Conservation (phyloP, 2,329 filamentous ascomycete genomes). For the Paraphoma sp. region DNA sequence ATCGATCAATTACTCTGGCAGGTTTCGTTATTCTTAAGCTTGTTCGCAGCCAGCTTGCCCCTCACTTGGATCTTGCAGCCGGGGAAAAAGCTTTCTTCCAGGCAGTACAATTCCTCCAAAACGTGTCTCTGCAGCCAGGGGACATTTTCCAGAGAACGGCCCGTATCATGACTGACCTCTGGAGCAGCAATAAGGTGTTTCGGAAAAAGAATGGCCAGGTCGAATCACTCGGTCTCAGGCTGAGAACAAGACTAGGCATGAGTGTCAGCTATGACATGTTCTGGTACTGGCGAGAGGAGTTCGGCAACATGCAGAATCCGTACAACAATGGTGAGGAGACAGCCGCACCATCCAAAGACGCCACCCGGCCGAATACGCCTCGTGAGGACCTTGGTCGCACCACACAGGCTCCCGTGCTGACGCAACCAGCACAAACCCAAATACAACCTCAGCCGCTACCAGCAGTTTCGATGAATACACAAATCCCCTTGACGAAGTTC, state of each 20-base stretch:
- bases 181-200: constrained; percentile 43
- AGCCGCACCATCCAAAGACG: constrained; percentile 21
- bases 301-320: constrained; percentile 45
- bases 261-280: constrained; percentile 49
- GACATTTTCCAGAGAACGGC: constrained; percentile 40
- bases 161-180: constrained; percentile 43
- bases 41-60: constrained; percentile 34
- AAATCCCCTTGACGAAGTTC: constrained; percentile 32
- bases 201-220: constrained; percentile 38
- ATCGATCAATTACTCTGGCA: constrained; percentile 41
- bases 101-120: constrained; percentile 40
- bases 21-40: constrained; percentile 44
- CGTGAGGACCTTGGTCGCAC: constrained; percentile 25
- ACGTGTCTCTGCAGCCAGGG: constrained; percentile 40
- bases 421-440: constrained; percentile 20
- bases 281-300: constrained; percentile 49
- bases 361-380: constrained; percentile 33
- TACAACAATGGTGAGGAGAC: constrained; percentile 45
- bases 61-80: constrained; percentile 40
- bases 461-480: constrained; percentile 19
- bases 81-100: constrained; percentile 43
- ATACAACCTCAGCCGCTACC: constrained; percentile 23
- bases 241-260: constrained; percentile 45
- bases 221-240: constrained; percentile 39
- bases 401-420: constrained; percentile 10